Evolutionary conservation across 2,329 filamentous ascomycete genomes (phyloP).

Genomic region (Diaporthe amygdali): DNA sequence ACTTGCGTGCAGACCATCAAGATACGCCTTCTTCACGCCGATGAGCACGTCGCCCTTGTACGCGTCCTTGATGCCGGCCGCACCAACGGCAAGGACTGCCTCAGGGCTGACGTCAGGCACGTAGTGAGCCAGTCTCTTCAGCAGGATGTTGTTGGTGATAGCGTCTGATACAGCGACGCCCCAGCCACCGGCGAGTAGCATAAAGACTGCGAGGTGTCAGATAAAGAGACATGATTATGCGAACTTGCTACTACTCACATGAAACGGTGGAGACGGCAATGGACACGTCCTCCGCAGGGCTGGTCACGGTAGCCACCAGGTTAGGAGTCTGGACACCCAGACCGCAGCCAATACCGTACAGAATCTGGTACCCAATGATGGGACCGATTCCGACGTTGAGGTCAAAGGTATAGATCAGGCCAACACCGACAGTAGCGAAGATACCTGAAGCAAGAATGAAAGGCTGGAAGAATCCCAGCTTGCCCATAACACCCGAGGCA

Average conservation of each 20-base stretch:
- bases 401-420: conserved; percentile 6
- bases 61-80: not conserved
- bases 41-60: not conserved
- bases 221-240: no score
- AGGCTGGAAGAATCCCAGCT: conserved; percentile 14
- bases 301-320: conserved; percentile 10
- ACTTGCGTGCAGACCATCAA: conserved; percentile 8
- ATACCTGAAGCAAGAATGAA: not conserved
- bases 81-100: not conserved
- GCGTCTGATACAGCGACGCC: conserved; percentile 9
- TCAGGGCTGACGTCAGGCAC: not conserved
- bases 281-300: conserved; percentile 3
- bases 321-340: conserved; percentile 6
- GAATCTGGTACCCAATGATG: conserved; percentile 17
- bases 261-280: conserved; percentile 11
- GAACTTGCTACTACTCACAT: not conserved
- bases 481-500: conserved; percentile 1
- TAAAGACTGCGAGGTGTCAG: not conserved
- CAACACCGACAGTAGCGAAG: conserved; percentile 6
- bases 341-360: conserved; percentile 13
- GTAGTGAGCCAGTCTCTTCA: not conserved
- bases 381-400: not conserved
- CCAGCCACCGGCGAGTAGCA: not conserved
- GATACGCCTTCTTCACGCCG: not conserved
- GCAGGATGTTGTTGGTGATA: conserved; percentile 9